Conservation (phyloP, 148 eudicot genomes). For the Spergularia bocconei region DNA sequence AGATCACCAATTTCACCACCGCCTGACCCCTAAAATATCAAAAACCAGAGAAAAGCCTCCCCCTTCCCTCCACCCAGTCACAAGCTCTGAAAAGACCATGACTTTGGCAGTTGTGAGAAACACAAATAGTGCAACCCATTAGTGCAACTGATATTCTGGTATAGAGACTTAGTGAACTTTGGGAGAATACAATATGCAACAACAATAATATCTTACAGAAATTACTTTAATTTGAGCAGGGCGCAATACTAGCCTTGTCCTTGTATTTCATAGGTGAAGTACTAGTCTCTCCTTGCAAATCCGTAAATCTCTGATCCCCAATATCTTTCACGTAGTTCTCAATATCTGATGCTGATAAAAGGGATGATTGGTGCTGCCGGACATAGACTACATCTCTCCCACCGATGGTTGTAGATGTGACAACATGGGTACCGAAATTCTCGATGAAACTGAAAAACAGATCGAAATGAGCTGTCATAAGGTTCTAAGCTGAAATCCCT, state of each 20-base stretch:
- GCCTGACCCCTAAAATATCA: no score
- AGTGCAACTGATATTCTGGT: not conserved
- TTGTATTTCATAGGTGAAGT: slow-evolving; percentile 73
- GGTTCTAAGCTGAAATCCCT: not conserved
- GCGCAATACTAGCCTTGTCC: slow-evolving; percentile 76
- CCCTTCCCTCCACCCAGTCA: no score
- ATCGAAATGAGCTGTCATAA: slow-evolving; percentile 4
- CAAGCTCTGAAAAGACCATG: not conserved
- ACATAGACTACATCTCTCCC: slow-evolving; percentile 95
- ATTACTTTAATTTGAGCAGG: slow-evolving; percentile 15
- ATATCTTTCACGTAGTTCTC: slow-evolving; percentile 84
- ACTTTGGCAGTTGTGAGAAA: not conserved
- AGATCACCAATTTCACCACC: no score
- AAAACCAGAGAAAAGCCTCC: no score
- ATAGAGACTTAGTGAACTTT: slow-evolving; percentile 1
- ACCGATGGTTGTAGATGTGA: slow-evolving; percentile 86
- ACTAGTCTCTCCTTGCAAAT: slow-evolving; percentile 54
- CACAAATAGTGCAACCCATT: not conserved
- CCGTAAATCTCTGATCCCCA: slow-evolving; percentile 81
- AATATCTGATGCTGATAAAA: slow-evolving; percentile 67
- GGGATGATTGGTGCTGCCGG: slow-evolving; percentile 89
- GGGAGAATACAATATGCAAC: not conserved
- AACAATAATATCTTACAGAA: slow-evolving; percentile 16
- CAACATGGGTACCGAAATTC: slow-evolving; percentile 91
- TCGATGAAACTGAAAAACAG: slow-evolving; percentile 83